A percentile compares a stretch with the other conserved stretches of the same genome.
Evolutionary conservation across 164 flowering plant genomes (phyloP).

Genomic region (Piper betle): DNA sequence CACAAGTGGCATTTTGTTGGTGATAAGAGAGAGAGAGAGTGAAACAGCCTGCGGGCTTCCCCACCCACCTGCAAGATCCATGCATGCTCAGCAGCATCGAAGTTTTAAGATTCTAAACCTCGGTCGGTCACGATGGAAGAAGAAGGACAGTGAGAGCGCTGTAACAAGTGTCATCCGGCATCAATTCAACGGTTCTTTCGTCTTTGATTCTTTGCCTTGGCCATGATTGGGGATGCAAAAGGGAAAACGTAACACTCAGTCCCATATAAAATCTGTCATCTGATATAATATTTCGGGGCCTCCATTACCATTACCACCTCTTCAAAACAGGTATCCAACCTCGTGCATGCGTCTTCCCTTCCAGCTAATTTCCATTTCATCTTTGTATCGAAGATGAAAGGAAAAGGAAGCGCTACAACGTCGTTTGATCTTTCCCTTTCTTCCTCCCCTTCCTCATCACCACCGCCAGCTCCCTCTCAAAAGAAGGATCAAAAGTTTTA

Average conservation of each 20-base stretch:
- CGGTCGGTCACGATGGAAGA: background rate
- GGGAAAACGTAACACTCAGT: too few species aligned
- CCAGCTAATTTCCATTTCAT: background rate
- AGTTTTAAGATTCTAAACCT: too few species aligned
- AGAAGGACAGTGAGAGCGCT: background rate
- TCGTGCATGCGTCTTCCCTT: background rate
- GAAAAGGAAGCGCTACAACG: background rate
- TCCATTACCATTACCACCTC: too few species aligned
- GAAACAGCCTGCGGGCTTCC: too few species aligned
- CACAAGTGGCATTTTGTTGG: too few species aligned
- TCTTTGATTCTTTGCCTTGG: too few species aligned
- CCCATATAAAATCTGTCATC: too few species aligned
- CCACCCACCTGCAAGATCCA: background rate
- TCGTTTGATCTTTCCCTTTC: constrained; percentile 13
- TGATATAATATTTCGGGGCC: too few species aligned
- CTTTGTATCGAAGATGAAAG: background rate
- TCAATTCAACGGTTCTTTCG: too few species aligned
- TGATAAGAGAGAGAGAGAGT: too few species aligned
- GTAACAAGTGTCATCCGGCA: background rate
- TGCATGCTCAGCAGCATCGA: background rate
- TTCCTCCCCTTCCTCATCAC: constrained; percentile 21
- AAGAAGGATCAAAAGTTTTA: constrained; percentile 18
- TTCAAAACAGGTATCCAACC: too few species aligned
- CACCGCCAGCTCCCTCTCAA: constrained; percentile 2
- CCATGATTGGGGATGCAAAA: too few species aligned